Base-by-base conservation (phyloP, 2,329 filamentous ascomycete species). In the Colletotrichum sidae region DNA sequence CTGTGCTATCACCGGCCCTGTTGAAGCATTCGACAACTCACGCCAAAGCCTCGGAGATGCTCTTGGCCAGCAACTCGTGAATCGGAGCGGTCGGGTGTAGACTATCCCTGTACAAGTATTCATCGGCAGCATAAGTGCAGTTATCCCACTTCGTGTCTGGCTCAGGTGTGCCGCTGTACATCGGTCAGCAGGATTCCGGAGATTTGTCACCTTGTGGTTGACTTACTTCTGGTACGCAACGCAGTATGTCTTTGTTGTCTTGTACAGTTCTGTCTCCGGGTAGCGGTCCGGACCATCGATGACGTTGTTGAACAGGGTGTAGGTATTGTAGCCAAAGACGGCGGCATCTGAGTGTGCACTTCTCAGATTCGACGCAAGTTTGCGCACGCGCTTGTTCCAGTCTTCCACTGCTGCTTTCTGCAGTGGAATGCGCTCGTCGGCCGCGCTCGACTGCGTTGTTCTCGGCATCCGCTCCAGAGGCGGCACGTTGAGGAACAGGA, bases 401-500 rank as follows among this genome's bases (percentile, higher is more conserved):
- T 60, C 51, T 15, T 47, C 44, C 8, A 60, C 51, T 3, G 58
- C 58, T 17, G 58, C 44, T 3, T 55, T 60, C 6, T 49, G 33
- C 0, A 60, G 44, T 8, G 51, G 44, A 11, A 60, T 42, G 5
- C 51, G 51, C 6, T 17, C 46, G 6, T 13, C 25, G 11, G 37
- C 44, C 4, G 44, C 58, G n/a, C 44, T 60, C 17, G 42, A 55
- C 11, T 55, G 42, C 2, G 58, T 55, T 15, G 37, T 60, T 37
- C 51, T 47, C 6, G 37, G 58, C 51, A 55, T 60, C 9, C 54
- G 54, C 34, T 81, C 79, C 1, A 86, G 71, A 0, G 83, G 84
- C 1, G 84, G 83, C 1, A 86, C 74, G 52, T 84, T 84, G 72
- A 86, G 74, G 67, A 86, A 81, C 3, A 87, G 71, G 45, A 85